Evolutionary conservation across 2,329 filamentous ascomycete genomes (phyloP).

Genomic region (Pseudogymnoascus sp.): DNA sequence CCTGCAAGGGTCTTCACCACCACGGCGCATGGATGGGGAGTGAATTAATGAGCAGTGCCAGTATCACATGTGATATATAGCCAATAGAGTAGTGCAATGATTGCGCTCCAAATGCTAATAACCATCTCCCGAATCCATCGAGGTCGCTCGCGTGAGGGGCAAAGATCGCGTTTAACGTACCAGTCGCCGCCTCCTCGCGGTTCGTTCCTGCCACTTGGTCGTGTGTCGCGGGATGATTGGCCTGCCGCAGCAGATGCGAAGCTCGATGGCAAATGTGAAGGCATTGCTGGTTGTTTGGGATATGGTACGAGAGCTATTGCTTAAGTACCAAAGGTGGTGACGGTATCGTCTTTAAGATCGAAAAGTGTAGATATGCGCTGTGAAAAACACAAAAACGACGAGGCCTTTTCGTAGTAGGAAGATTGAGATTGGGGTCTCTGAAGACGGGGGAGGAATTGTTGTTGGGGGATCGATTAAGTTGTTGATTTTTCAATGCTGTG

Average conservation of each 20-base stretch:
- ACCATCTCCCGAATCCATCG: neutral
- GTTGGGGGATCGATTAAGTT: slow-evolving; percentile 7
- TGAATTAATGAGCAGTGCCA: neutral
- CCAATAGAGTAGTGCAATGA: neutral
- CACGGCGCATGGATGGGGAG: slow-evolving; percentile 1
- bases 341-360: slow-evolving; percentile 5
- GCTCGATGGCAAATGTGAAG: slow-evolving; percentile 70
- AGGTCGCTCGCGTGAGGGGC: neutral
- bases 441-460: slow-evolving; percentile 1
- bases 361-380: slow-evolving; percentile 3
- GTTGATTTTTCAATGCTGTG: slow-evolving; percentile 7
- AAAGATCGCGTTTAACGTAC: slow-evolving; percentile 41
- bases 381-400: slow-evolving; percentile 5
- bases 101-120: neutral
- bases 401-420: neutral
- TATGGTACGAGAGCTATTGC: slow-evolving; percentile 5
- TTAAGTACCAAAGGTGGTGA: slow-evolving; percentile 6
- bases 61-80: neutral
- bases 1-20: neutral
- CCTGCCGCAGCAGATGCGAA: slow-evolving; percentile 77
- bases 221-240: slow-evolving; percentile 54
- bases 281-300: slow-evolving; percentile 37
- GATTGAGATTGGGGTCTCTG: neutral
- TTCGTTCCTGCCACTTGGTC: slow-evolving; percentile 49
- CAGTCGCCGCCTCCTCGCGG: slow-evolving; percentile 59